Base-by-base conservation (phyloP, 768 basidiomycete species). In the Leccinellum rugosiceps region DNA sequence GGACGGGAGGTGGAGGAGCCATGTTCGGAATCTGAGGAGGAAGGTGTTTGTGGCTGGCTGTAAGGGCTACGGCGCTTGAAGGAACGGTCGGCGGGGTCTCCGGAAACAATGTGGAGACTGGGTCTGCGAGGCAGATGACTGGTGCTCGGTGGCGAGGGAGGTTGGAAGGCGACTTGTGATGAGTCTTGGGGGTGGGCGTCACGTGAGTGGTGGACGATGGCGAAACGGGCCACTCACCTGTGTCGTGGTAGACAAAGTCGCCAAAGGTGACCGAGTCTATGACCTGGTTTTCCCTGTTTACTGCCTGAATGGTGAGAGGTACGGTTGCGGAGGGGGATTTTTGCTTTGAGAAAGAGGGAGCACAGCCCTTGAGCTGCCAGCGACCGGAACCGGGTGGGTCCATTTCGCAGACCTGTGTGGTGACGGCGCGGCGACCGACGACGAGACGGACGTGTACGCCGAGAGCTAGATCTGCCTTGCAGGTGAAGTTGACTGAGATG, bases 241-340 rank as follows among this genome's bases (percentile, higher is more conserved):
- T 68, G 23, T 79, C 72, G 75, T 77, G 82, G 64, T 87, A 91
- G 32, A 80, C 79, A 71, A 90, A 91, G 59, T 84, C 79, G 55
- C 90, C 91, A 70, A 90, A 88, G 14, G 81, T 80, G 55, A 86
- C 78, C 0, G 83, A 80, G 63, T 90, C 88, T 17, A 91, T 68
- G 35, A 90, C 58, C 0, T 48, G 67, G 59, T 82, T 79, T 17
- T 80, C 74, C 53, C 76, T 73, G 70, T 82, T 80, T 54, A 89
- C 74, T 11, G 83, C 84, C 68, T 88, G 84, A 26, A 88, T 82
- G 17, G 83, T 82, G 52, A 88, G 74, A 8, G 79, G 76, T 35
- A 83, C 77, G 55, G 77, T 81, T 52, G 77, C 57, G 1, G 76
- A 76, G 38, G 74, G 47, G 10, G 74, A 64, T 31, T 55, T 61